Conservation (phyloP, 2,329 filamentous ascomycete species). For the Rhynchosporium secalis region DNA sequence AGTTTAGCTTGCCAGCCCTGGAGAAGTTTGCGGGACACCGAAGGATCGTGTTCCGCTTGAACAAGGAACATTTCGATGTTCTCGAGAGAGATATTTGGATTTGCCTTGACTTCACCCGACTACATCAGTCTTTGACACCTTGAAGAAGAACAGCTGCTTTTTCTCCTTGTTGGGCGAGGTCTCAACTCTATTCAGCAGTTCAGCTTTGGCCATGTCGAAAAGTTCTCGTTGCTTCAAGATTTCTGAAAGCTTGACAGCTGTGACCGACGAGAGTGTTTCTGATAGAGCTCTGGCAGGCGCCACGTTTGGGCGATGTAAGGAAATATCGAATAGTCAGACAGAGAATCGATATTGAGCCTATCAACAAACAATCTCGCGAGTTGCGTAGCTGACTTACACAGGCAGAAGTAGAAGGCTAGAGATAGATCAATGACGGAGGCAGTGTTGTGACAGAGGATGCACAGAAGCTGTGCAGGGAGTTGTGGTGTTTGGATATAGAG, state of each 20-base stretch:
- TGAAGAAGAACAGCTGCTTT: conserved; percentile 42
- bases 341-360: too few species aligned
- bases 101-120: neutral
- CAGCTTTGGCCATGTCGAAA: conserved; percentile 49
- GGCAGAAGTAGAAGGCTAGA: too few species aligned
- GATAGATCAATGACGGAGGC: too few species aligned
- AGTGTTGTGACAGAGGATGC: too few species aligned
- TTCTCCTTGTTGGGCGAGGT: conserved; percentile 37
- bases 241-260: conserved; percentile 54
- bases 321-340: too few species aligned
- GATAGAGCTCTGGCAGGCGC: conserved; percentile 44
- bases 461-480: too few species aligned
- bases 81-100: conserved; percentile 16
- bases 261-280: conserved; percentile 54
- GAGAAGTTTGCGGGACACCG: conserved; percentile 49
- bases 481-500: too few species aligned
- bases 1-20: conserved; percentile 49
- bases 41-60: conserved; percentile 53
- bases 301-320: neutral
- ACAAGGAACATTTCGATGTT: conserved; percentile 52
- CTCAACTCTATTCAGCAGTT: conserved; percentile 41
- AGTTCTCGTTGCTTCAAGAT: conserved; percentile 51
- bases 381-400: too few species aligned
- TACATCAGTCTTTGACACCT: neutral
- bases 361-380: too few species aligned